Percentiles rank a stretch among this genome's conserved stretches.
These are phyloP conservation scores for Gastrolobium bilobum DNA, from an alignment of 306 rosid species.

Conservation along the genomic window DNA sequence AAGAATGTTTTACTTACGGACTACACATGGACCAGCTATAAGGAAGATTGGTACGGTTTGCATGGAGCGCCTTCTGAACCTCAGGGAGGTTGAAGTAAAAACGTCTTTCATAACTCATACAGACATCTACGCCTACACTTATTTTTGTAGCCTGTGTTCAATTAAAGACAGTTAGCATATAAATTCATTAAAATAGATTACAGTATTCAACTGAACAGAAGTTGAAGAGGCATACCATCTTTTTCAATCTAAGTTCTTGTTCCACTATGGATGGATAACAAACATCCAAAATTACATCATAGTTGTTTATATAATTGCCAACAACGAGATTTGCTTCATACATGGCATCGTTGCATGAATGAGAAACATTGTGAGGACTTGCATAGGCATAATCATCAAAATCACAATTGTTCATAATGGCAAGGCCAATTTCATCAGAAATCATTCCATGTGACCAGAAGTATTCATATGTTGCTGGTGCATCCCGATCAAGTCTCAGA, in stretches of 20 bases:
- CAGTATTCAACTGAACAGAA: not conserved
- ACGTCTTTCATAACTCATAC: constrained; percentile 72
- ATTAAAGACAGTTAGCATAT: not conserved
- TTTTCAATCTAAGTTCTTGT: constrained; percentile 84
- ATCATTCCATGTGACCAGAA: constrained; percentile 98
- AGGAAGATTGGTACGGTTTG: constrained; percentile 79
- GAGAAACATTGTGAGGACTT: constrained; percentile 68
- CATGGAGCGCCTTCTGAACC: constrained; percentile 89
- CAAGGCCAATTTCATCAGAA: constrained; percentile 85
- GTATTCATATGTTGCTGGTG: constrained; percentile 72
- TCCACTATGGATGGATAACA: constrained; percentile 86
- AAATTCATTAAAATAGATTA: not conserved
- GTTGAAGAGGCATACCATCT: constrained; percentile 58
- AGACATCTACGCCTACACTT: constrained; percentile 82
- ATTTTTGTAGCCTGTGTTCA: constrained; percentile 73
- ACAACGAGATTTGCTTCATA: constrained; percentile 63
- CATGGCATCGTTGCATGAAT: constrained; percentile 64
- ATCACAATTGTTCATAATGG: constrained; percentile 73
- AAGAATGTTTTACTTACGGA: constrained; percentile 51
- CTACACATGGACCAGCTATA: constrained; percentile 85
- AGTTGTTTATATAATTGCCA: constrained; percentile 73
- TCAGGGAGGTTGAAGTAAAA: constrained; percentile 85
- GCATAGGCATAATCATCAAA: constrained; percentile 69
- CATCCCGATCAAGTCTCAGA: constrained; percentile 73
- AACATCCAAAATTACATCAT: constrained; percentile 87